A percentile compares a stretch with the other conserved stretches of the same genome.
Evolutionary conservation across 2,329 filamentous ascomycete species (phyloP).

Genomic region (Beauveria caledonica): DNA sequence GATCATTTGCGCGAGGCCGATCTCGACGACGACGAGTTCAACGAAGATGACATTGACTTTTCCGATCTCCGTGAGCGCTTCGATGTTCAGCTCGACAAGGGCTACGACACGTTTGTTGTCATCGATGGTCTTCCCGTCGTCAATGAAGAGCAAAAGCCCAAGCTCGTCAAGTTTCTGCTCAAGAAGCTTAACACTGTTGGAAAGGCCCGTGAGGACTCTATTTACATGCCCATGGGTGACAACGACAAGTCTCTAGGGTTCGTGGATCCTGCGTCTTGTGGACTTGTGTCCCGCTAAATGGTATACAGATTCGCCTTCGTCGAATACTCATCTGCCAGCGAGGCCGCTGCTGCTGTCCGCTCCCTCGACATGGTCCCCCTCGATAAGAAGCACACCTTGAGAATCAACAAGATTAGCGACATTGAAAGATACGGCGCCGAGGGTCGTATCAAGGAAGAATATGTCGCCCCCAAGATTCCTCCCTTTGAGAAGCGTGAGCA

Average conservation of each 20-base stretch:
- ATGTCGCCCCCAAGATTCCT: conserved; percentile 71
- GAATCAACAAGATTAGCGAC: conserved; percentile 97
- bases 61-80: conserved; percentile 91
- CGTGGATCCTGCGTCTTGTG: conserved; percentile 9
- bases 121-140: conserved; percentile 90
- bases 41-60: conserved; percentile 91
- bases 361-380: conserved; percentile 78
- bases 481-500: conserved; percentile 94
- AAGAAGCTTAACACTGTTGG: conserved; percentile 86
- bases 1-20: conserved; percentile 88
- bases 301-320: conserved; percentile 80
- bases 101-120: conserved; percentile 92
- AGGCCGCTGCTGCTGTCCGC: conserved; percentile 84
- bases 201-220: conserved; percentile 73
- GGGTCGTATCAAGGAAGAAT: conserved; percentile 87
- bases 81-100: conserved; percentile 91
- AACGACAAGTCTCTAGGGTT: conserved; percentile 80
- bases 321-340: conserved; percentile 84
- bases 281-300: not conserved
- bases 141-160: conserved; percentile 81
- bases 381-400: conserved; percentile 92
- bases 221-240: conserved; percentile 91
- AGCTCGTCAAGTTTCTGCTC: conserved; percentile 91
- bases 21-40: conserved; percentile 74
- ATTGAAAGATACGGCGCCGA: conserved; percentile 94